phyloP scores from a whole-genome alignment of 495 filamentous ascomycete species.

The Apodospora peruviana region DNA sequence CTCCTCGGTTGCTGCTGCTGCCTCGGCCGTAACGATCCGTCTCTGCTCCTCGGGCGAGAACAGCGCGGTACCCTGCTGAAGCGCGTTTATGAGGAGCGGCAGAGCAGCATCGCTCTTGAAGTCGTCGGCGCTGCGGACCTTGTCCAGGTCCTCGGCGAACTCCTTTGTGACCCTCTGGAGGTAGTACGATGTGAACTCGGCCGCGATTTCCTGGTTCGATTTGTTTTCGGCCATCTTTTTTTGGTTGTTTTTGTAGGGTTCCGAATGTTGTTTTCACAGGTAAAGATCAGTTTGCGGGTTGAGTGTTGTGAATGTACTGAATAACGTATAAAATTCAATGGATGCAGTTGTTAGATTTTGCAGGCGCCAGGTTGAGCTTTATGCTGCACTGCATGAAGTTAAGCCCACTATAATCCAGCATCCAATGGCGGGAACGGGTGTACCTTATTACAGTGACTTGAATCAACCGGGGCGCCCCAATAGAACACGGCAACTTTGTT shows the following conservation, averaged over 20 bases:
- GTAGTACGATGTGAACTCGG: slow-evolving; percentile 58
- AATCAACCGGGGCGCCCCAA: background rate
- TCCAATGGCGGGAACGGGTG: too few relatives aligned
- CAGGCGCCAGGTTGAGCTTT: too few relatives aligned
- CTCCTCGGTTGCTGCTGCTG: background rate
- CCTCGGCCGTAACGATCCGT: slow-evolving; percentile 24
- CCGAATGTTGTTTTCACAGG: background rate
- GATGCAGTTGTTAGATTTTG: too few relatives aligned
- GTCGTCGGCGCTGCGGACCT: slow-evolving; percentile 58
- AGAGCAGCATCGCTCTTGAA: slow-evolving; percentile 59
- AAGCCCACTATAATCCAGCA: too few relatives aligned
- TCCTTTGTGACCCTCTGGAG: slow-evolving; percentile 59
- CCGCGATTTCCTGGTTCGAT: slow-evolving; percentile 30
- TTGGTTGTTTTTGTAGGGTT: background rate
- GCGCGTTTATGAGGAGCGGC: slow-evolving; percentile 55
- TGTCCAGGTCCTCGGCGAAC: slow-evolving; percentile 67
- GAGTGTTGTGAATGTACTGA: too few relatives aligned
- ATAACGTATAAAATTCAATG: too few relatives aligned
- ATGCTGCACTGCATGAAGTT: too few relatives aligned
- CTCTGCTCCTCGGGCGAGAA: slow-evolving; percentile 42
- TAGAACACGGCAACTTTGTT: background rate
- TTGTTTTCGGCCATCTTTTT: slow-evolving; percentile 4
- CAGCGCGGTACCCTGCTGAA: slow-evolving; percentile 55
- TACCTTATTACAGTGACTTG: too few relatives aligned
- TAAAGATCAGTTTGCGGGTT: too few relatives aligned